Evolutionary conservation across 2,329 filamentous ascomycete species (phyloP).

Genomic region (Epichloe amarillans): DNA sequence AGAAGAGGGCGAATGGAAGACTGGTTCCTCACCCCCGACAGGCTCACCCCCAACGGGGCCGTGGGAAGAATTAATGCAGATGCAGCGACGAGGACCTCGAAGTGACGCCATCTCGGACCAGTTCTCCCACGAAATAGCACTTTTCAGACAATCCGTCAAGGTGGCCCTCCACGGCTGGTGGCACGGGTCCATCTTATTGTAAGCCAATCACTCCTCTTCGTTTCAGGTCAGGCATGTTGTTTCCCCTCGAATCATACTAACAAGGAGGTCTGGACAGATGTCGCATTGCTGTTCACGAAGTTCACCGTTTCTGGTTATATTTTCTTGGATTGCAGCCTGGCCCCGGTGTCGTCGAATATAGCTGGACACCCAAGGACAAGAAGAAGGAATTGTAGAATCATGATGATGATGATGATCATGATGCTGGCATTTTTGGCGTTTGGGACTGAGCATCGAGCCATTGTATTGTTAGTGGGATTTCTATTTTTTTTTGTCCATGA

Average conservation of each 20-base stretch:
- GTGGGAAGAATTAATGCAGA: slow-evolving; percentile 3
- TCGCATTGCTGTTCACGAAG: neutral
- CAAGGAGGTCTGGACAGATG: neutral
- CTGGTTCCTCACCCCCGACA: neutral
- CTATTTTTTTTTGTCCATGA: neutral
- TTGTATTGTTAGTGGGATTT: neutral
- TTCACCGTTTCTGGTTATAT: slow-evolving; percentile 4
- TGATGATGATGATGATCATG: neutral
- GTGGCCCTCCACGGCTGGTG: slow-evolving; percentile 61
- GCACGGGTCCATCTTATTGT: slow-evolving; percentile 54
- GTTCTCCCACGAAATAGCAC: slow-evolving; percentile 48
- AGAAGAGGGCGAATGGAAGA: slow-evolving; percentile 14
- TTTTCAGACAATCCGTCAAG: slow-evolving; percentile 48
- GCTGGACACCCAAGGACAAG: slow-evolving; percentile 6
- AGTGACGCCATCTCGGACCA: slow-evolving; percentile 34
- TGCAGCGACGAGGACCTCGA: slow-evolving; percentile 17
- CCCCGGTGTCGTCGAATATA: slow-evolving; percentile 3
- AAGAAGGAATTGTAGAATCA: slow-evolving; percentile 1
- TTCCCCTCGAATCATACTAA: neutral
- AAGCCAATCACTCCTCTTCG: slow-evolving; percentile 29
- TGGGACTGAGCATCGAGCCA: neutral
- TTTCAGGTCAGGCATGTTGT: neutral
- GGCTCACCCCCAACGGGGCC: neutral
- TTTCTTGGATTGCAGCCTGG: slow-evolving; percentile 6
- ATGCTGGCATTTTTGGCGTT: neutral